A percentile compares a stretch with the other conserved stretches of the same genome.
phyloP scores from a whole-genome alignment of 306 rosid species.

The Abrus pulchellus region DNA sequence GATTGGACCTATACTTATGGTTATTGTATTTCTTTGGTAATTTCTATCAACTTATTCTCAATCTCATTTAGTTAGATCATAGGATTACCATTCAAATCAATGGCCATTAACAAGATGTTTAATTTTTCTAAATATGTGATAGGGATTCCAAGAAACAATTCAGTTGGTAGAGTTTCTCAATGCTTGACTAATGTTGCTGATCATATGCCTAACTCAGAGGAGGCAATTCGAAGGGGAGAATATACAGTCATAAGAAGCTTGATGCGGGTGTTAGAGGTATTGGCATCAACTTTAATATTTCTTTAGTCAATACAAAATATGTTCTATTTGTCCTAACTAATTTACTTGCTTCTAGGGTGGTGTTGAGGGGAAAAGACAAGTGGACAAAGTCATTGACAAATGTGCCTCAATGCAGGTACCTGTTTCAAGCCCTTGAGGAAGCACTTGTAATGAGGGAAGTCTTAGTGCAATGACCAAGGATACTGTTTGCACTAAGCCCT shows the following conservation, averaged over 20 bases:
- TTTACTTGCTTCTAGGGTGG: constrained; percentile 75
- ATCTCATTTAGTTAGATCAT: constrained; percentile 19
- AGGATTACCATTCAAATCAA: constrained; percentile 1
- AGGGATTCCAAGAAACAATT: constrained; percentile 87
- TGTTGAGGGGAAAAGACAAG: constrained; percentile 95
- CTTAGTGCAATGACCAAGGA: constrained; percentile 14
- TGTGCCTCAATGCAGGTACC: constrained; percentile 95
- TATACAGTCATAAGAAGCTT: constrained; percentile 89
- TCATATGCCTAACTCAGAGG: constrained; percentile 76
- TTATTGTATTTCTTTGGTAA: constrained; percentile 22
- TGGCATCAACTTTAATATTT: constrained; percentile 41
- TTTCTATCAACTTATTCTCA: constrained; percentile 14
- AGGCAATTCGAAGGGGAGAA: constrained; percentile 93
- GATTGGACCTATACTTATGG: not conserved
- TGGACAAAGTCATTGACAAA: constrained; percentile 91
- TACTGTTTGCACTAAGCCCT: too few relatives aligned
- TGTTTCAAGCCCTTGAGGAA: constrained; percentile 24
- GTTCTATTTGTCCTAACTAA: constrained; percentile 33
- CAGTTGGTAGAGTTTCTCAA: constrained; percentile 76
- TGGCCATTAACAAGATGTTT: constrained; percentile 29
- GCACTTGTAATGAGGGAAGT: constrained; percentile 23
- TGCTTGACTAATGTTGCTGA: constrained; percentile 65
- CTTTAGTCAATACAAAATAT: not conserved
- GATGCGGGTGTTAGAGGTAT: constrained; percentile 92
- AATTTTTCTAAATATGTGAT: constrained; percentile 46